Base-by-base conservation (phyloP, 768 basidiomycete species). In the Tulasnella sp. region DNA sequence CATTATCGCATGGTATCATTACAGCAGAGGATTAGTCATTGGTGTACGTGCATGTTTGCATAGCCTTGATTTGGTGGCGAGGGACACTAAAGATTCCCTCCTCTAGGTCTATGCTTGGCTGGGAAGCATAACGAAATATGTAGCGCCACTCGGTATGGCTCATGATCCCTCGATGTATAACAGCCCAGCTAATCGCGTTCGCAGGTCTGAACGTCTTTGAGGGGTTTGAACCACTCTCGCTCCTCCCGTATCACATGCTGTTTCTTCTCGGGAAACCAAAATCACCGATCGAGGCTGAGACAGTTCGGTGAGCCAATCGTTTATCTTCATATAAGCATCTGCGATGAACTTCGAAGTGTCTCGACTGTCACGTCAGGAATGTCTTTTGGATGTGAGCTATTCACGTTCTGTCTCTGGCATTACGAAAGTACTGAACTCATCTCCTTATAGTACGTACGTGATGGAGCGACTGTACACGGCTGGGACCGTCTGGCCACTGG, bases 391-490 rank as follows among this genome's bases (percentile, higher is more conserved):
- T 74, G 79, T 80, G 58, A 41, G 79, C 41, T 24, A n/a, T 14
- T 14, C 24, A 18, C 31, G 41, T 40, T 14, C 16, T 7, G 1
- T 16, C 31, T 4, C 11, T 12, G 20, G 3, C 1, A 2, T 34
- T 8, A 22, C 74, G 22, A 28, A 41, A 75, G 2, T 1, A 16
- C 14, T 74, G 20, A 46, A 18, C 11, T 50, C 28, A 37, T 31
- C 34, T 48, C 46, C 12, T 16, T 69, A 8, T 75, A 80, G 79
- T 14, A 40, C 48, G 9, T 80, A 80, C 50, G 46, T 44, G 31
- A 75, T 60, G 72, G 79, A 80, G n/a, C 72, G 79, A 5, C n/a
- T 80, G 5, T 80, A 50, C 40, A 75, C 64, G 22, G 79, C 79
- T 9, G 64, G 44, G 22, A 80, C 42, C 40, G 79, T 80, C 31